These are phyloP conservation scores for Jackrogersella minutella DNA, from an alignment of 495 filamentous ascomycete genomes.

Conservation along the genomic window DNA sequence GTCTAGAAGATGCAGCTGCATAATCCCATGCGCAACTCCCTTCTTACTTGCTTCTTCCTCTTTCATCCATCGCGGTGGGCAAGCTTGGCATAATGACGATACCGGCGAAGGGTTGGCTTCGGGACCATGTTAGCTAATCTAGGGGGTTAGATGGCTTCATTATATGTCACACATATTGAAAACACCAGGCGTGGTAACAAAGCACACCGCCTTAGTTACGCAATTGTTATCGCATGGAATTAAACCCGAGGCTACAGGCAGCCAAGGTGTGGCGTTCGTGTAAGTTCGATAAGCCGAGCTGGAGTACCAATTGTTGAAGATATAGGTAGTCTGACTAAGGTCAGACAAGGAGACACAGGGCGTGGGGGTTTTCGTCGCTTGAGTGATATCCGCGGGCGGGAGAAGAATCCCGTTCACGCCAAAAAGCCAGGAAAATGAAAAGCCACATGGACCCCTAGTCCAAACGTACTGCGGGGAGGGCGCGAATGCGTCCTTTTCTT, in stretches of 20 bases:
- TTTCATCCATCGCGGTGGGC: not conserved
- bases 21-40: not conserved
- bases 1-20: not conserved
- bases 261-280: constrained; percentile 11
- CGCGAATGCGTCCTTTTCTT: constrained; percentile 9
- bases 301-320: not conserved
- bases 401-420: constrained; percentile 3
- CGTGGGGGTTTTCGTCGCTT: constrained; percentile 29
- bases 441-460: constrained; percentile 21
- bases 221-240: constrained; percentile 1
- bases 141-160: not conserved
- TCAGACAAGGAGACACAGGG: constrained; percentile 2
- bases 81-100: not conserved
- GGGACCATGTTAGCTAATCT: not conserved
- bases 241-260: not conserved
- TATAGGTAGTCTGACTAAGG: constrained; percentile 23
- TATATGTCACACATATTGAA: not conserved
- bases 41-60: not conserved
- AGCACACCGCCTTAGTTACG: not conserved
- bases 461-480: not conserved
- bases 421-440: constrained; percentile 12
- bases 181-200: not conserved
- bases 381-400: constrained; percentile 3
- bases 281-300: not conserved
- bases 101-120: not conserved